Conservation (phyloP, 2,329 filamentous ascomycete genomes). For the Sclerotinia glacialis region DNA sequence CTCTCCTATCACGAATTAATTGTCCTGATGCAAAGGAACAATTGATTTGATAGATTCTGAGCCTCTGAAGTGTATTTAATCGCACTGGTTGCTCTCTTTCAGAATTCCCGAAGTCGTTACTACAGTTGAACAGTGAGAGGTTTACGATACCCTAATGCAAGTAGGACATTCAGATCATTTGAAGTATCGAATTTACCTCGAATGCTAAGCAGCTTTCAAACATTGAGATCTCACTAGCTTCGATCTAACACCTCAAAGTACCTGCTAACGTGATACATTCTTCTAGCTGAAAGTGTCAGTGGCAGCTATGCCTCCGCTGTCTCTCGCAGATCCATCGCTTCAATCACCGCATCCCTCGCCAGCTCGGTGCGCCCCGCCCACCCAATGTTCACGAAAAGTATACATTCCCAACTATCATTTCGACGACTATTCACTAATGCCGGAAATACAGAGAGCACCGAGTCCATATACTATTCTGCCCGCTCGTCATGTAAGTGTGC, state of each 20-base stretch:
- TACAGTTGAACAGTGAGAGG: too few relatives aligned
- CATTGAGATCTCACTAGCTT: not conserved
- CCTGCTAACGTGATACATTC: not conserved
- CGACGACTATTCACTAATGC: not conserved
- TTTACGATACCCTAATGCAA: too few relatives aligned
- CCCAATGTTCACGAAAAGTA: not conserved
- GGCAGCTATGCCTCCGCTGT: not conserved
- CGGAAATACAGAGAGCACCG: too few relatives aligned
- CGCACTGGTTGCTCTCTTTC: not conserved
- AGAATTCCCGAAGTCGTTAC: too few relatives aligned
- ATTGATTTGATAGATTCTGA: not conserved
- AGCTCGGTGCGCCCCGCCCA: accelerated
- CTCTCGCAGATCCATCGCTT: not conserved
- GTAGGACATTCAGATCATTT: too few relatives aligned
- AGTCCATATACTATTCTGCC: not conserved
- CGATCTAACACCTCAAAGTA: not conserved
- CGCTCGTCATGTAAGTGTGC: not conserved
- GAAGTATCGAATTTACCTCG: too few relatives aligned
- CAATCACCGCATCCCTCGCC: not conserved
- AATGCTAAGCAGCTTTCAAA: not conserved
- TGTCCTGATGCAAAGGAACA: not conserved
- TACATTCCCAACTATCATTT: too few relatives aligned
- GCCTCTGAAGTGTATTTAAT: not conserved
- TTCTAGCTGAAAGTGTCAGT: not conserved
- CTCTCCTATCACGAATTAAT: not conserved